Base-by-base conservation (phyloP, 2,329 filamentous ascomycete species). In the Dryadomyces quercivorus region DNA sequence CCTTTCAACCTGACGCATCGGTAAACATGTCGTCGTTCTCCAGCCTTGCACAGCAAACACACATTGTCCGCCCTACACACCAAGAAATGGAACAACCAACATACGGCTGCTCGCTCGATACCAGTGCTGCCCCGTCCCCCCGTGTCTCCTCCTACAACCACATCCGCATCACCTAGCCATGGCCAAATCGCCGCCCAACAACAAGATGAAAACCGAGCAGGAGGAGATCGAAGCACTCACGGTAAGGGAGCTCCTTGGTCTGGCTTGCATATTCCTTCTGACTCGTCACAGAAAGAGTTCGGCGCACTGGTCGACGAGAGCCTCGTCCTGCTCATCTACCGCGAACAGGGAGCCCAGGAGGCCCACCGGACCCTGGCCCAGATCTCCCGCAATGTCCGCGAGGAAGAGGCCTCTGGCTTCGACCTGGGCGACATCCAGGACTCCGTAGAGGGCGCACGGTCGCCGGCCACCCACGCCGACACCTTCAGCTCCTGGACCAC, bases 271-370 rank as follows among this genome's bases (percentile, higher is more conserved):
- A 8, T 18, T 12, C 10, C 10, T n/a, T 16, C 50, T 51, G 22
- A 51, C 22, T 20, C 40, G 8, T 22, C 8, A 46, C 57, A 91
- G 82, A 76, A 82, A 58, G 80, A 85, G 59, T 92, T 88, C 63
- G 84, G 83, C 64, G 79, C 85, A 22, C 78, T 84, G 18, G 69
- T 96, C 44, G 91, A 96, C 61, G 80, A 89, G 59, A 79, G 88
- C 0, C 76, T 92, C 13, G 79, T 96, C 56, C 77, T 85, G 53
- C 84, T 88, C 4, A 86, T 96, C 51, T 73, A 82, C 5, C 80
- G 73, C 52, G 92, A 97, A 63, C 88, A 82, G 67, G 72, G 82
- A 45, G 71, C 82, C 36, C 63, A 75, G 2, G 69, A 72, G 10
- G 81, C 84, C 2, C 76, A 77, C 34, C 64, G 70, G n/a, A 75